Evolutionary conservation across 2,329 filamentous ascomycete species (phyloP), one percentile per base, ranked within the genome.

Genomic region (Botrytis elliptica): DNA sequence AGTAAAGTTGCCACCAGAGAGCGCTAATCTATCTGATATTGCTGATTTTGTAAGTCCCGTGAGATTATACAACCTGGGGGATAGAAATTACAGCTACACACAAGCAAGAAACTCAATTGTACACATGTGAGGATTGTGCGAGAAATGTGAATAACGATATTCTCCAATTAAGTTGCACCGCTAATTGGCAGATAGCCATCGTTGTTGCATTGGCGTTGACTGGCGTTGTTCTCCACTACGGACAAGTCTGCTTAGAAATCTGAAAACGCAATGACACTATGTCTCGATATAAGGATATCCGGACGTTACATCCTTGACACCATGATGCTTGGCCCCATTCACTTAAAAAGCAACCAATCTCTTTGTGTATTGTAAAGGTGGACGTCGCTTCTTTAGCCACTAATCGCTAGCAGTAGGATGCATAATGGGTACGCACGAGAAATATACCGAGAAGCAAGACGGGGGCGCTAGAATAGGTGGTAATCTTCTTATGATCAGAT

Each of bases 1-100:
- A 33, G 71, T 73, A 42, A 69, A 69, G 9, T 44, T 44, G 20
- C 46, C n/a, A 36, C 63, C 71, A 57, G 63, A 69, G 49, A 62
- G 69, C 46, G 44, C 67, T 25, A 9, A 62, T 70, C 46, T 38
- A 42, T 57, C 69, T n/a, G 46, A n/a, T 46, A 62, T 60, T 1
- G 33, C 38, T 20, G 18, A 60, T 20, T 38, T 60, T 12, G 59
- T 38, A 38, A 60, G 20, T 12, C 6, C 9, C 33, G 33, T 60
- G 12, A 60, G 18, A 60, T 22, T 33, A n/a, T 57, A 33, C n/a
- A 29, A n/a, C 5, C 16, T 29, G 2, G 14, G 1, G 18, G 14
- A n/a, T 20, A 33, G 55, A 57, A 57, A 16, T 33, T 3, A 46
- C 16, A 46, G 44, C 44, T 46, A 20, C 16, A 44, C 52, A 57